A percentile compares a stretch with the other conserved stretches of the same genome.
Evolutionary conservation across 2,329 filamentous ascomycete genomes (phyloP).

Genomic region (Aspergillus sclerotialis): DNA sequence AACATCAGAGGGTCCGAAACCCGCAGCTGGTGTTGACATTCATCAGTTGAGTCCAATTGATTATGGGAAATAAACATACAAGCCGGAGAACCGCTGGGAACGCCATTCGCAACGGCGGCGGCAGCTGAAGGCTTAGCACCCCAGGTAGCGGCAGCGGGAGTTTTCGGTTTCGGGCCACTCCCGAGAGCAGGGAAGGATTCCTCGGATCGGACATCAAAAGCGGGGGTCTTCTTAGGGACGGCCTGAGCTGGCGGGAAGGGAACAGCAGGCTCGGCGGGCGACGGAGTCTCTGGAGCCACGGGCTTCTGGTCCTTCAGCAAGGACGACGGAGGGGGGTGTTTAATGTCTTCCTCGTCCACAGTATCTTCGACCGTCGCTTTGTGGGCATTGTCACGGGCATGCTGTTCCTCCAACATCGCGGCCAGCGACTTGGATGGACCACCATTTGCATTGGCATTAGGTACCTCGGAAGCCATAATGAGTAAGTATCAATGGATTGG

Average conservation of each 20-base stretch:
- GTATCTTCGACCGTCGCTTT: slow-evolving; percentile 70
- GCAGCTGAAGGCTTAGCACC: slow-evolving; percentile 50
- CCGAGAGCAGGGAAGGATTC: slow-evolving; percentile 93
- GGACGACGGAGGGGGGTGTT: slow-evolving; percentile 48
- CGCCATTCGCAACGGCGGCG: slow-evolving; percentile 37
- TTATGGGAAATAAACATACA: slow-evolving; percentile 34
- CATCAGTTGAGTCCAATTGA: slow-evolving; percentile 24
- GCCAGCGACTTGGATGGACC: slow-evolving; percentile 40
- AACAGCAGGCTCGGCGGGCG: slow-evolving; percentile 24
- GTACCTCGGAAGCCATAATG: slow-evolving; percentile 29
- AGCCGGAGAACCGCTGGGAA: slow-evolving; percentile 48
- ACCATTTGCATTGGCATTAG: slow-evolving; percentile 24
- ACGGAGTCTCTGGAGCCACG: slow-evolving; percentile 13
- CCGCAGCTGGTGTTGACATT: slow-evolving; percentile 30
- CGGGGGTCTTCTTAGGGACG: slow-evolving; percentile 32
- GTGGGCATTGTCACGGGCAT: slow-evolving; percentile 46
- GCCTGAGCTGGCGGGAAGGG: slow-evolving; percentile 35
- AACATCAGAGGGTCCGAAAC: slow-evolving; percentile 23
- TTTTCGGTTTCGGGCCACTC: slow-evolving; percentile 55
- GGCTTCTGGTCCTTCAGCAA: slow-evolving; percentile 28
- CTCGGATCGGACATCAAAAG: slow-evolving; percentile 76
- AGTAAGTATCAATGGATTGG: slow-evolving; percentile 4
- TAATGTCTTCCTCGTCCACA: slow-evolving; percentile 68
- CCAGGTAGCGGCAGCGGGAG: slow-evolving; percentile 67
- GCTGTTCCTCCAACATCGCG: slow-evolving; percentile 48